phyloP scores from a whole-genome alignment of 345 rosid species.

The Eucalyptus shirleyi region DNA sequence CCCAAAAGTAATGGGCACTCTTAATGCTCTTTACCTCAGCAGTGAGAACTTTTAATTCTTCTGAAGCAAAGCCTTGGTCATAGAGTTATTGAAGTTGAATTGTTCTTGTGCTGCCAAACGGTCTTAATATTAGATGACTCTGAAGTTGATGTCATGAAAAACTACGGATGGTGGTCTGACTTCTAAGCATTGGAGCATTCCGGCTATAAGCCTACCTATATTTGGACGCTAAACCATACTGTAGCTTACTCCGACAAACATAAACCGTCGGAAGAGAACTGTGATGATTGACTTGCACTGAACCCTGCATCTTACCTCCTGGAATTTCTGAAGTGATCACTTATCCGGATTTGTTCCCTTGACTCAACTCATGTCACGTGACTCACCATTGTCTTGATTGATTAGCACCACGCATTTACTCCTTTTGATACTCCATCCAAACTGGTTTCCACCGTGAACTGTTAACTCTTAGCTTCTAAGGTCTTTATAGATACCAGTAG shows the following conservation, averaged over 20 bases:
- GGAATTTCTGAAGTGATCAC: neutral
- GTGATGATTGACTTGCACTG: neutral
- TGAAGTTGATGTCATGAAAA: too few species aligned
- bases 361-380: fast-evolving
- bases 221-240: neutral
- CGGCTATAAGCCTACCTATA: neutral
- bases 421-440: too few species aligned
- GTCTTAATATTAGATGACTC: too few species aligned
- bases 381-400: too few species aligned
- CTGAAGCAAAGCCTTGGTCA: fast-evolving
- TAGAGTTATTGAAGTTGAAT: fast-evolving
- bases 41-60: too few species aligned
- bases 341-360: too few species aligned
- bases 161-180: neutral
- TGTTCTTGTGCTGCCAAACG: too few species aligned
- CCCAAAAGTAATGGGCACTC: too few species aligned
- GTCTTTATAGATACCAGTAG: neutral
- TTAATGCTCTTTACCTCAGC: too few species aligned
- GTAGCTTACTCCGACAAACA: neutral
- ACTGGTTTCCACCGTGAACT: too few species aligned
- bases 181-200: neutral
- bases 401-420: too few species aligned
- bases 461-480: neutral
- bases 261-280: neutral
- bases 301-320: neutral